A percentile compares a stretch with the other conserved stretches of the same genome.
Conservation (phyloP, 805 yeast genomes). For the Candida insectalens region DNA sequence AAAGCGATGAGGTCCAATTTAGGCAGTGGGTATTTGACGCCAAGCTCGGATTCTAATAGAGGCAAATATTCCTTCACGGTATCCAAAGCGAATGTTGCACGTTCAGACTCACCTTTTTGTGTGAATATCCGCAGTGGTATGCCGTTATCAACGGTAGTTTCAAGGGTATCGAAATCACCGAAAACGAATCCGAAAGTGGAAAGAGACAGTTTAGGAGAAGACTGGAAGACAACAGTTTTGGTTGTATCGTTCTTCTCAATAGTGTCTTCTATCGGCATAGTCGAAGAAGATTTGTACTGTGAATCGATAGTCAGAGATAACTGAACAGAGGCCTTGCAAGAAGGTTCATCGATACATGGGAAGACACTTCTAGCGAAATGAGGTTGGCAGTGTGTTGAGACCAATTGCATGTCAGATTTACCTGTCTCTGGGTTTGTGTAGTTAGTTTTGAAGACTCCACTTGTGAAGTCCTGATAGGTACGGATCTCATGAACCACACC, state of each 20-base stretch:
- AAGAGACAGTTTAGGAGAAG: constrained; percentile 50
- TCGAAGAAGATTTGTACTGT: constrained; percentile 43
- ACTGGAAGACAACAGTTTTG: constrained; percentile 34
- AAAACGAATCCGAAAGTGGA: constrained; percentile 59
- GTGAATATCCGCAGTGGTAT: constrained; percentile 48
- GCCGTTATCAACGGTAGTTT: constrained; percentile 21
- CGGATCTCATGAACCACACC: constrained; percentile 43
- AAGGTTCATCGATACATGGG: constrained; percentile 63
- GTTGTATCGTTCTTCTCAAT: constrained; percentile 9
- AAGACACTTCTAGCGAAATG: constrained; percentile 50
- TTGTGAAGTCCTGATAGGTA: constrained; percentile 46
- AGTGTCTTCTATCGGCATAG: constrained; percentile 26
- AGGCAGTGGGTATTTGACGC: constrained; percentile 40
- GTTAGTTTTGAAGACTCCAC: constrained; percentile 61
- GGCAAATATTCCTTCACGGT: constrained; percentile 40
- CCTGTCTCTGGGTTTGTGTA: constrained; percentile 43
- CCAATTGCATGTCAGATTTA: constrained; percentile 36
- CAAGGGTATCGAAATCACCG: constrained; percentile 56
- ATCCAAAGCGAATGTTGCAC: constrained; percentile 41
- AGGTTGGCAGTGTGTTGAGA: constrained; percentile 72
- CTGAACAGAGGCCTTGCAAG: constrained; percentile 40
- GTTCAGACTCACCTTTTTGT: constrained; percentile 38
- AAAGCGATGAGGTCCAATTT: constrained; percentile 61
- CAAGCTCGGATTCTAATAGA: constrained; percentile 33
- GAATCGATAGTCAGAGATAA: constrained; percentile 37